A percentile compares a stretch with the other conserved stretches of the same genome.
These are phyloP conservation scores for Aspergillus pseudonomiae DNA, from an alignment of 2,329 filamentous ascomycete genomes.

Conservation along the genomic window DNA sequence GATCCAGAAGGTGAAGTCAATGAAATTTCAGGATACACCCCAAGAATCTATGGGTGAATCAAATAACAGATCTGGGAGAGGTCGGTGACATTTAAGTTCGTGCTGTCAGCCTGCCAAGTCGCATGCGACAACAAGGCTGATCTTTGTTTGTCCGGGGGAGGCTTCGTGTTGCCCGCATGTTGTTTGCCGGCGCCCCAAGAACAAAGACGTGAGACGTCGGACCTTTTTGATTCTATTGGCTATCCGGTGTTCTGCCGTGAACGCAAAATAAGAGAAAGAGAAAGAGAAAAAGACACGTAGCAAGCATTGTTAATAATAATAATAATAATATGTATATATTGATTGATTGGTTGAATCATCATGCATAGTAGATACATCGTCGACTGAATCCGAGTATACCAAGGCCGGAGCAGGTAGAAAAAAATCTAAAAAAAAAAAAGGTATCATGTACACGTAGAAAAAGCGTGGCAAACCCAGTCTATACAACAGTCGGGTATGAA, in stretches of 20 bases:
- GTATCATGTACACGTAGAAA: conserved; percentile 40
- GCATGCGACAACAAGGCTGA: not conserved
- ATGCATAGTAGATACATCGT: conserved; percentile 15
- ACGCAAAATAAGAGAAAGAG: not conserved
- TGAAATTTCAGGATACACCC: not conserved
- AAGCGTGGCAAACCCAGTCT: conserved; percentile 27
- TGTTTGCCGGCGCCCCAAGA: not conserved
- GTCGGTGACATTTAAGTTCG: conserved; percentile 1
- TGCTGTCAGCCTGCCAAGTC: not conserved
- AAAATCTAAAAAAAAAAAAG: conserved; percentile 23
- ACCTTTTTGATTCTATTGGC: not conserved
- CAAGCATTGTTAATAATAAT: not conserved
- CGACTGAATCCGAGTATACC: conserved; percentile 12
- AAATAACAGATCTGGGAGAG: not conserved
- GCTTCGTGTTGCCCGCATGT: conserved; percentile 1
- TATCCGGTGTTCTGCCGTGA: not conserved
- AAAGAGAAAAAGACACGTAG: not conserved
- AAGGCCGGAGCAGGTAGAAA: conserved; percentile 2
- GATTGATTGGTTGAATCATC: not conserved
- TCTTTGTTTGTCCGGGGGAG: not conserved
- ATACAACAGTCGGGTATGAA: conserved; percentile 29
- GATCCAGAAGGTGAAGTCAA: not conserved
- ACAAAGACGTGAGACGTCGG: not conserved
- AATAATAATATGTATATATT: not conserved
- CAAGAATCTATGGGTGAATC: not conserved